phyloP scores from a whole-genome alignment of 805 yeast species.

The Ogataea degrootiae region DNA sequence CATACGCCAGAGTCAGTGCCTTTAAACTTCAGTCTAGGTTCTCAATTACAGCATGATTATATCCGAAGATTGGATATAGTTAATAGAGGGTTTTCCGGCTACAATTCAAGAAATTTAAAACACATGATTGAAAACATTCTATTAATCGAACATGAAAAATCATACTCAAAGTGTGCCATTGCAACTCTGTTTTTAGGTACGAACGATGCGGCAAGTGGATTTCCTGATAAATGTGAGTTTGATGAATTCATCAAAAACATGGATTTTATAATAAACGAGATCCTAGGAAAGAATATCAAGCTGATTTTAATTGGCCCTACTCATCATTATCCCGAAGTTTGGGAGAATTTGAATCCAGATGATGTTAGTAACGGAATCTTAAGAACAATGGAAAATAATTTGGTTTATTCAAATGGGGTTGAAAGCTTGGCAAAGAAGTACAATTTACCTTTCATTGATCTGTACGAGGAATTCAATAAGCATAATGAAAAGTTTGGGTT shows the following conservation, averaged over 20 bases:
- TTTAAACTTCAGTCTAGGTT: constrained; percentile 17
- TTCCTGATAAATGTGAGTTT: constrained; percentile 50
- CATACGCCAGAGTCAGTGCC: neutral
- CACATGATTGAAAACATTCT: constrained; percentile 47
- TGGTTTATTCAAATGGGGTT: constrained; percentile 47
- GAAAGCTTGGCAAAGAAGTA: constrained; percentile 39
- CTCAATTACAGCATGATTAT: constrained; percentile 33
- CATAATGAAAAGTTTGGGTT: constrained; percentile 12
- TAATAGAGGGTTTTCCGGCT: constrained; percentile 73
- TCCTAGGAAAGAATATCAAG: constrained; percentile 38
- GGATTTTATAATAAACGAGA: constrained; percentile 34
- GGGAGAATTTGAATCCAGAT: constrained; percentile 33
- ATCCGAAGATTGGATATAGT: constrained; percentile 60
- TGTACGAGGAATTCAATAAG: constrained; percentile 40
- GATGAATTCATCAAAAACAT: constrained; percentile 48
- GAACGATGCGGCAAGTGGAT: constrained; percentile 54
- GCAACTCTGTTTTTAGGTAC: constrained; percentile 51
- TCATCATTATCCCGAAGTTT: constrained; percentile 40
- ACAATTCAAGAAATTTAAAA: constrained; percentile 57
- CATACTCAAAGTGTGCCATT: constrained; percentile 15
- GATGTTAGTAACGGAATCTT: constrained; percentile 30
- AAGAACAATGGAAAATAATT: constrained; percentile 41
- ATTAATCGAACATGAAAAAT: constrained; percentile 37
- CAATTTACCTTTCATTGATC: constrained; percentile 52
- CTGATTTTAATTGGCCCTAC: constrained; percentile 62